These are phyloP conservation scores for Aegle marmelos DNA, from an alignment of 345 rosid species.

Conservation along the genomic window DNA sequence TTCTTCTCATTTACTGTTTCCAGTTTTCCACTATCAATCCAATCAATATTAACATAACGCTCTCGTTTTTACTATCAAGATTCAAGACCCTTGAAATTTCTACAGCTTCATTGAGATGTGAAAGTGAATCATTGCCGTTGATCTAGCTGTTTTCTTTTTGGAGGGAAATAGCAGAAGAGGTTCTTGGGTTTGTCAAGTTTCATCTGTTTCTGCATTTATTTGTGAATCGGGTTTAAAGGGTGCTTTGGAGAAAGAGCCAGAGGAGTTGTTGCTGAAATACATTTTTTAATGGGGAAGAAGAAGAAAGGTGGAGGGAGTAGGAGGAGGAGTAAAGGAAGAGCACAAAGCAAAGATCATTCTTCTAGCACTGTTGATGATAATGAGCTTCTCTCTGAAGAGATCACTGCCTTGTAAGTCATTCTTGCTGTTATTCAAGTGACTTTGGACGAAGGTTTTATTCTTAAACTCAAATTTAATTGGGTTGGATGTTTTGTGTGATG, in stretches of 20 bases:
- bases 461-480: not conserved
- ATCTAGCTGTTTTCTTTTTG: not conserved
- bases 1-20: not conserved
- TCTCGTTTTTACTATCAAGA: not conserved
- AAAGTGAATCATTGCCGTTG: not conserved
- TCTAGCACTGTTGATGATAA: constrained; percentile 49
- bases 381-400: constrained; percentile 87
- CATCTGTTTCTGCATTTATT: not conserved
- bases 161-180: not conserved
- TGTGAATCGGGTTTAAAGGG: not conserved
- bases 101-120: not conserved
- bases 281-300: constrained; percentile 43
- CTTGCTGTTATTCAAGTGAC: not conserved
- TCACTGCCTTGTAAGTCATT: constrained; percentile 85
- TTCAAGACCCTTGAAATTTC: not conserved
- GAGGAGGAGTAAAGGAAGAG: constrained; percentile 64
- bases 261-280: not conserved
- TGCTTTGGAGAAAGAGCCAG: not conserved
- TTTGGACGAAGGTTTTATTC: not conserved
- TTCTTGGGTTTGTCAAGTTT: not conserved
- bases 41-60: not conserved
- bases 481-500: not conserved
- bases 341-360: constrained; percentile 59
- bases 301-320: constrained; percentile 52
- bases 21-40: not conserved